Conservation (phyloP, 257 asterid species). For the Parsonsia alboflavescens region DNA sequence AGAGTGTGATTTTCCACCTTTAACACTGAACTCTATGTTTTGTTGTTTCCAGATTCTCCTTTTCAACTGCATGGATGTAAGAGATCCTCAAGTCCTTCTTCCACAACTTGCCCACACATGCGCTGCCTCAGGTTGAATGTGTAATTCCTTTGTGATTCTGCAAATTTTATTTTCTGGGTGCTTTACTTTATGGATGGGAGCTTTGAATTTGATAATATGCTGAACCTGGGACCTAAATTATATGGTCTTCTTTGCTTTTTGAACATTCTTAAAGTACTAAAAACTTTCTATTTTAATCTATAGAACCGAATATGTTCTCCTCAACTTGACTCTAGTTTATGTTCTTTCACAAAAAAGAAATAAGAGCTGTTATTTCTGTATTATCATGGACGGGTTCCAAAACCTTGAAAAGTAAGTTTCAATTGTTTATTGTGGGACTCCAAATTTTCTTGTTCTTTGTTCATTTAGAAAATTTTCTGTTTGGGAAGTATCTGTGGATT, state of each 20-base stretch:
- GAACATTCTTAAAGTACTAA: background rate
- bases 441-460: background rate
- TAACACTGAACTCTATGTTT: background rate
- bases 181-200: background rate
- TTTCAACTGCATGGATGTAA: constrained; percentile 90
- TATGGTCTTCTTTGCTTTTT: background rate
- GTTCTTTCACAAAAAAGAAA: background rate
- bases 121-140: constrained; percentile 53
- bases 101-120: constrained; percentile 68
- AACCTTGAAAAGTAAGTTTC: constrained; percentile 4
- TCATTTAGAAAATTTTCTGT: background rate
- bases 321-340: background rate
- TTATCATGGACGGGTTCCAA: background rate
- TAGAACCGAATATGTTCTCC: background rate
- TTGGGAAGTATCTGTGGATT: background rate
- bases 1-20: background rate
- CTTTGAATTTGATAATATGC: background rate
- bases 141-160: background rate
- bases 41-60: constrained; percentile 59
- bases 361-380: constrained; percentile 1
- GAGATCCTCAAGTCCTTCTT: constrained; percentile 85
- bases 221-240: background rate
- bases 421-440: background rate
- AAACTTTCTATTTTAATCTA: background rate
- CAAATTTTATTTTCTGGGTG: background rate